Percentiles rank a stretch among this genome's conserved stretches.
Evolutionary conservation across 2,329 filamentous ascomycete species (phyloP).

Genomic region (Talaromyces atroroseus): DNA sequence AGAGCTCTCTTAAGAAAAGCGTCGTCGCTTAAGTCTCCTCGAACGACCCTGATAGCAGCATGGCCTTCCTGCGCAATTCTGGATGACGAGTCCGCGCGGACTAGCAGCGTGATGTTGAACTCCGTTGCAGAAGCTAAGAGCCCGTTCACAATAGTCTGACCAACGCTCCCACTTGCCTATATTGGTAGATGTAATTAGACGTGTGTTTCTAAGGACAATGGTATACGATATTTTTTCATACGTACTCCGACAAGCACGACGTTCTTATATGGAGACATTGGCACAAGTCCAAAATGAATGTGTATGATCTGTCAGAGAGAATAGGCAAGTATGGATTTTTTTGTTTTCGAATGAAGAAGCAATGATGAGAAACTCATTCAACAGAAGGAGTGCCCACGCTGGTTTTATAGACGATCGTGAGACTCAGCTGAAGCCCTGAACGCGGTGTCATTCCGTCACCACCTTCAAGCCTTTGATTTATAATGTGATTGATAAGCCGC

Average conservation of each 20-base stretch:
- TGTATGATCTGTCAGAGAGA: not conserved
- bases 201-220: not conserved
- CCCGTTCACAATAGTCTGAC: slow-evolving; percentile 3
- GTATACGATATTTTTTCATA: not conserved
- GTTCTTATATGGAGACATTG: slow-evolving; percentile 5
- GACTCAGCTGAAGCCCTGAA: not conserved
- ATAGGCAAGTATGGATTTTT: not conserved
- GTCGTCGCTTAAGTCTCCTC: slow-evolving; percentile 2
- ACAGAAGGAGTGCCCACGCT: not conserved
- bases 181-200: not conserved
- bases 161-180: slow-evolving; percentile 8
- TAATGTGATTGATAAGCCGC: not conserved
- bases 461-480: not conserved
- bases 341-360: not conserved
- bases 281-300: not conserved
- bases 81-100: not conserved
- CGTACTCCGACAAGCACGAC: slow-evolving; percentile 10
- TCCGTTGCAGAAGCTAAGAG: not conserved
- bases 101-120: slow-evolving; percentile 6
- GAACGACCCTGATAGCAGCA: slow-evolving; percentile 2
- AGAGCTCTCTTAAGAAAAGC: slow-evolving; percentile 2
- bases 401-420: not conserved
- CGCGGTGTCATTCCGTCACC: not conserved
- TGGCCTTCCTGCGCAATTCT: slow-evolving; percentile 3
- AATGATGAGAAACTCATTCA: not conserved